phyloP scores from a whole-genome alignment of 2,329 filamentous ascomycete genomes.

The Neocatenulostroma microsporum region DNA sequence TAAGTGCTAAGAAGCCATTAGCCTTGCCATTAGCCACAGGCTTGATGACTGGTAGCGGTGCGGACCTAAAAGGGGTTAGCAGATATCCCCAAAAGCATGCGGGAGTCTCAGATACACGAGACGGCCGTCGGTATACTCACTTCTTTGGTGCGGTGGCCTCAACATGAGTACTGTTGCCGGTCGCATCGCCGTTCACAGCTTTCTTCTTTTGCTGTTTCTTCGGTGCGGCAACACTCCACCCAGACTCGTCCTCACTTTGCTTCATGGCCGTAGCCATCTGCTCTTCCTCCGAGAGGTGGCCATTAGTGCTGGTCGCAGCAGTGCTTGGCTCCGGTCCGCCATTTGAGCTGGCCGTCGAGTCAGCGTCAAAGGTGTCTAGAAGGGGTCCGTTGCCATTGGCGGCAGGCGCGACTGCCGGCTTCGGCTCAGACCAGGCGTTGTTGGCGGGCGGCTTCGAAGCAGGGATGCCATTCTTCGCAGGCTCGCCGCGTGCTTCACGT shows the following conservation, averaged over 20 bases:
- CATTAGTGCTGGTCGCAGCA: conserved; percentile 33
- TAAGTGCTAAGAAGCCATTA: conserved; percentile 18
- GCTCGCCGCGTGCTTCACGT: conserved; percentile 71
- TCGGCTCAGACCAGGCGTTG: conserved; percentile 47
- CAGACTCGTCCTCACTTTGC: conserved; percentile 43
- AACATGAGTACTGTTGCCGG: conserved; percentile 5
- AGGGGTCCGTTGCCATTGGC: conserved; percentile 26
- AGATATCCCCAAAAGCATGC: too few relatives aligned
- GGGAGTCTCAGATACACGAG: too few relatives aligned
- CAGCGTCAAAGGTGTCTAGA: conserved; percentile 45
- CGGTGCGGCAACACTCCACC: conserved; percentile 52
- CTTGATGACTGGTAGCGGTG: conserved; percentile 12
- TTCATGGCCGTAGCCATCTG: conserved; percentile 47
- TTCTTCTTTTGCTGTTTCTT: conserved; percentile 48
- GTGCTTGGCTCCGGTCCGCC: conserved; percentile 28
- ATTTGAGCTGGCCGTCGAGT: conserved; percentile 35
- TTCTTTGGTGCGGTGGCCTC: conserved; percentile 3
- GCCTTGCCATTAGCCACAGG: conserved; percentile 14
- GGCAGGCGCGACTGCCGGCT: conserved; percentile 15
- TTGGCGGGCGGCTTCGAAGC: conserved; percentile 40
- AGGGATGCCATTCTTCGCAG: conserved; percentile 67
- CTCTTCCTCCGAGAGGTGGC: conserved; percentile 52
- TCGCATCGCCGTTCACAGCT: conserved; percentile 7
- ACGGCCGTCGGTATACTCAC: too few relatives aligned
- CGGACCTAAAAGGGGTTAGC: conserved; percentile 2